Conservation (phyloP, 2,329 filamentous ascomycete genomes). For the Epichloe elymi region DNA sequence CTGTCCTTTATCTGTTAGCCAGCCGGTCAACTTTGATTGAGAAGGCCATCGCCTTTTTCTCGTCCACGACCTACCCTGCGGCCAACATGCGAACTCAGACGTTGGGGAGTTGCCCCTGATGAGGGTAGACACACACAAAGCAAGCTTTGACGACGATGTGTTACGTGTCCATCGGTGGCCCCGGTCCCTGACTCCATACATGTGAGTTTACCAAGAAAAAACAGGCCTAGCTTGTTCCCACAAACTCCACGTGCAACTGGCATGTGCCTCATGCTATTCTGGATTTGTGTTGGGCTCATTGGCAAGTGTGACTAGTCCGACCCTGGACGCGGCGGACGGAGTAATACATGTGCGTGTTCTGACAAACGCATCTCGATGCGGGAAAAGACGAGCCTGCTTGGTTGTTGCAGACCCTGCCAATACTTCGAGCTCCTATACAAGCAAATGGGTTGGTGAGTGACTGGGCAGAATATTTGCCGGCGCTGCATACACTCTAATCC, state of each 20-base stretch:
- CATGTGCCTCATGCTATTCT: constrained; percentile 1
- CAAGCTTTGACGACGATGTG: neutral
- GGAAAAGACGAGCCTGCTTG: neutral
- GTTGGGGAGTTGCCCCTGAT: neutral
- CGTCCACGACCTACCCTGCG: neutral
- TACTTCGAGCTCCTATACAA: neutral
- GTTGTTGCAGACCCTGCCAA: neutral
- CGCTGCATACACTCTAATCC: too few relatives aligned
- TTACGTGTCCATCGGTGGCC: neutral
- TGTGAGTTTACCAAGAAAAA: neutral
- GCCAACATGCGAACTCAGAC: neutral
- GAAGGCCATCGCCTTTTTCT: neutral
- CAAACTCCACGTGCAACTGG: constrained; percentile 2
- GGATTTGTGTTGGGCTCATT: neutral
- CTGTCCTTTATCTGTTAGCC: too few relatives aligned
- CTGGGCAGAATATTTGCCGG: neutral
- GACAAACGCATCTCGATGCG: neutral
- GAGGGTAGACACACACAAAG: neutral
- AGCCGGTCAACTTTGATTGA: too few relatives aligned
- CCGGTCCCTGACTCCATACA: neutral
- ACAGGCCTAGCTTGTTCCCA: neutral
- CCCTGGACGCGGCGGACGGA: too few relatives aligned
- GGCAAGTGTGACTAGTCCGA: neutral
- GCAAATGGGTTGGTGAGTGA: neutral
- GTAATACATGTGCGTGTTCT: neutral